Conservation (phyloP, 2,329 filamentous ascomycete genomes). For the Annulohypoxylon truncatum region DNA sequence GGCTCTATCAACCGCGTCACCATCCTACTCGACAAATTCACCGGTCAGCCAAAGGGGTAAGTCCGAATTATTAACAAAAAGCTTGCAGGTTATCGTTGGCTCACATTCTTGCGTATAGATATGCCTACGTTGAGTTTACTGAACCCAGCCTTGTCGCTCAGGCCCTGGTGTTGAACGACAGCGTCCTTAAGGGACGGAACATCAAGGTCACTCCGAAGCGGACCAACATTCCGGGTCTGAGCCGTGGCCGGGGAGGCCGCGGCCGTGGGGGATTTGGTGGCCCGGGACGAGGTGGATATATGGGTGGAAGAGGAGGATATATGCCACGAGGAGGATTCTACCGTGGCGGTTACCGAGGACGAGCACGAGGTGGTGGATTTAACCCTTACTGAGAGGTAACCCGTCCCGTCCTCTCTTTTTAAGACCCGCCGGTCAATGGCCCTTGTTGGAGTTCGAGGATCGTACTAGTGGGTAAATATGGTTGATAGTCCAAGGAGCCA, state of each 20-base stretch:
- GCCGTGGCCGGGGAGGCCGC: conserved; percentile 75
- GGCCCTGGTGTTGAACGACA: conserved; percentile 95
- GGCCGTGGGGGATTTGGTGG: conserved; percentile 62
- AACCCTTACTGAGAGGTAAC: conserved; percentile 67
- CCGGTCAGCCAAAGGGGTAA: conserved; percentile 98
- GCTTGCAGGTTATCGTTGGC: background rate
- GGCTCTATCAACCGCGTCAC: conserved; percentile 98
- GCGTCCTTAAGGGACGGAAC: conserved; percentile 91
- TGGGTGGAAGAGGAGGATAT: conserved; percentile 63
- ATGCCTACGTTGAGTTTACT: conserved; percentile 98
- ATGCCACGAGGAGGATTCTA: conserved; percentile 65
- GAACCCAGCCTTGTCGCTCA: conserved; percentile 93
- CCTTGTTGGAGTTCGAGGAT: conserved; percentile 9
- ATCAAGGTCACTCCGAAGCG: conserved; percentile 96
- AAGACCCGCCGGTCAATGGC: background rate
- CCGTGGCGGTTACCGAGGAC: conserved; percentile 68
- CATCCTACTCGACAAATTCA: conserved; percentile 97
- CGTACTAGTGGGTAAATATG: conserved; percentile 20
- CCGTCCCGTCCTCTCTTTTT: conserved; percentile 4
- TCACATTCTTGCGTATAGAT: conserved; percentile 64
- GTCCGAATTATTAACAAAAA: conserved; percentile 46
- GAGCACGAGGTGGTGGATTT: conserved; percentile 65
- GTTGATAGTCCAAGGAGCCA: conserved; percentile 24
- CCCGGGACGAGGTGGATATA: conserved; percentile 65
- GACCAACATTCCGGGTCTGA: conserved; percentile 96